phyloP scores from a whole-genome alignment of 257 asterid genomes.

The Sherardia arvensis region DNA sequence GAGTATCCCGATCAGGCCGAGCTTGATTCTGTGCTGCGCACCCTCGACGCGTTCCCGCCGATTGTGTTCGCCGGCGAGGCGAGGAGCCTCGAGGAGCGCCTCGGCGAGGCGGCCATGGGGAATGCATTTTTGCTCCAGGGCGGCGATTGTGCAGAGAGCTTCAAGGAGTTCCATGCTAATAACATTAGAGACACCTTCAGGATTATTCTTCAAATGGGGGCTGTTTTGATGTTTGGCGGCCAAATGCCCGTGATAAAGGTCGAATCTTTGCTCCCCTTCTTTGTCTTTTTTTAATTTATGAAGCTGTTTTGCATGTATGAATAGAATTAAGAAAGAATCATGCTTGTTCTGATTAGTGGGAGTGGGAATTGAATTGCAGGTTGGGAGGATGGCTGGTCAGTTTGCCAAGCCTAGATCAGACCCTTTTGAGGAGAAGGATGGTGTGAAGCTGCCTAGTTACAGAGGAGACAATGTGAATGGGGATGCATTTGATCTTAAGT shows the following conservation, averaged over 20 bases:
- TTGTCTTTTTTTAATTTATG: neutral
- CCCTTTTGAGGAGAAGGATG: slow-evolving; percentile 56
- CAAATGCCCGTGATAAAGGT: slow-evolving; percentile 78
- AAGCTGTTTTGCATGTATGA: neutral
- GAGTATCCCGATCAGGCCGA: slow-evolving; percentile 40
- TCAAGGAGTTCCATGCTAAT: slow-evolving; percentile 67
- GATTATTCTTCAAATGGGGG: slow-evolving; percentile 74
- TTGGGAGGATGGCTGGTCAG: slow-evolving; percentile 91
- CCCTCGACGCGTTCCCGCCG: slow-evolving; percentile 52
- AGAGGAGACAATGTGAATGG: slow-evolving; percentile 84
- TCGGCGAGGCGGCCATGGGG: slow-evolving; percentile 75
- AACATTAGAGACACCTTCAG: slow-evolving; percentile 76
- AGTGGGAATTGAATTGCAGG: slow-evolving; percentile 25
- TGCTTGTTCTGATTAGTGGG: neutral
- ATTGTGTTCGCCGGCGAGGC: slow-evolving; percentile 89
- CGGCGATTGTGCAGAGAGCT: slow-evolving; percentile 89
- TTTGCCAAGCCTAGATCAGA: slow-evolving; percentile 84
- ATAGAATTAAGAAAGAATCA: neutral
- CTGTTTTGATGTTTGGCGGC: slow-evolving; percentile 72
- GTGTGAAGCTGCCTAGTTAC: slow-evolving; percentile 75
- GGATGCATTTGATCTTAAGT: slow-evolving; percentile 51
- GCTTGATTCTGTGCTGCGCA: slow-evolving; percentile 42
- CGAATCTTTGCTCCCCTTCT: neutral
- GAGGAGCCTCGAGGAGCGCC: slow-evolving; percentile 55
- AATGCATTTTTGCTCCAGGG: slow-evolving; percentile 70